Conservation (phyloP, 495 filamentous ascomycete genomes). For the Aspergillus haitiensis region DNA sequence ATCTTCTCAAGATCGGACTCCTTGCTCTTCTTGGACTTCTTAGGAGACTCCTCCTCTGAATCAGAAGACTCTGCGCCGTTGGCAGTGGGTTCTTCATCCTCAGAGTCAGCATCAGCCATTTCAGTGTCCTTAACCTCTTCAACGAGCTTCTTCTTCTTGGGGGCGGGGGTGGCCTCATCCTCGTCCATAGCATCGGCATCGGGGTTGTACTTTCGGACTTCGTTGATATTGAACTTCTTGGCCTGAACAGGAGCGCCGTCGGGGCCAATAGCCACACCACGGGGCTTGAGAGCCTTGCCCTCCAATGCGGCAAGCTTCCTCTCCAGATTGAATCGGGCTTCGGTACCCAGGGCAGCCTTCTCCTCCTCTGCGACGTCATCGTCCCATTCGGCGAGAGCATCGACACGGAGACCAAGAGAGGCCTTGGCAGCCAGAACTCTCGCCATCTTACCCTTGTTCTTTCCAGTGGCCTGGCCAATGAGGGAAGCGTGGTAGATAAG, state of each 20-base stretch:
- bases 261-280: slow-evolving; percentile 73
- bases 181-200: slow-evolving; percentile 84
- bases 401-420: slow-evolving; percentile 87
- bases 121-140: slow-evolving; percentile 55
- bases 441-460: slow-evolving; percentile 99
- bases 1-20: slow-evolving; percentile 55
- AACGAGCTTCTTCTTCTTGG: slow-evolving; percentile 56
- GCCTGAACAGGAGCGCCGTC: slow-evolving; percentile 59
- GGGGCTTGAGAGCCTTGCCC: slow-evolving; percentile 80
- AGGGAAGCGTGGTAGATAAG: slow-evolving; percentile 97
- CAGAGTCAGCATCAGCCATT: slow-evolving; percentile 53
- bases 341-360: slow-evolving; percentile 70
- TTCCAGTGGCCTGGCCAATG: slow-evolving; percentile 92
- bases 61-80: slow-evolving; percentile 50
- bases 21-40: slow-evolving; percentile 50
- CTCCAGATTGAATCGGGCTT: slow-evolving; percentile 77
- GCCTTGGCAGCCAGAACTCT: slow-evolving; percentile 93
- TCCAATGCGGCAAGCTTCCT: slow-evolving; percentile 80
- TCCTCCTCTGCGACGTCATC: slow-evolving; percentile 84
- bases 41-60: slow-evolving; percentile 39
- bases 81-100: slow-evolving; percentile 36
- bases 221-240: slow-evolving; percentile 87
- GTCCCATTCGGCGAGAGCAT: slow-evolving; percentile 82
- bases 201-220: slow-evolving; percentile 92
- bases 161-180: slow-evolving; percentile 55